Evolutionary conservation across 2,329 filamentous ascomycete genomes (phyloP), one percentile per base, ranked within the genome.

Genomic region (Verticillium dahliae): DNA sequence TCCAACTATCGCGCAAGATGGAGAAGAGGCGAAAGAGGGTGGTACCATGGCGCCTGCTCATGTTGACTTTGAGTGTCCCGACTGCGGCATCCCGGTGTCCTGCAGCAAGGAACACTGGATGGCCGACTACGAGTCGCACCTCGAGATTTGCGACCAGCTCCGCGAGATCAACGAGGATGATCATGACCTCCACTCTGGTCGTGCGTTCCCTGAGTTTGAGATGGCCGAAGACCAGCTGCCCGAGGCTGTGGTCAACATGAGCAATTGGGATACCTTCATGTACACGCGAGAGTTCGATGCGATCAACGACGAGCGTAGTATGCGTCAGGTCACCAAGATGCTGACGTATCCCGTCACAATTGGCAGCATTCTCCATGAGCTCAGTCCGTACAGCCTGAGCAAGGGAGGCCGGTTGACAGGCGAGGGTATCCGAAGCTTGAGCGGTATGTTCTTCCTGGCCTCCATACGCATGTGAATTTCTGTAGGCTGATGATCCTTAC

Each of bases 131-230:
- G 94, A 98, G 75, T 84, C 88, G 18, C 95, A 99, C 75, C 75
- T 99, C 63, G 86, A 97, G 71, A 88, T 99, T 39, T 99, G 95
- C 74, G 94, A 99, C 70, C 90, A 90, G 0, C 79, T 99, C 61
- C 83, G 90, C 66, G 90, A 98, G 76, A 94, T 97, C 76, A 99
- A 99, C 68, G 95, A 99, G 77, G 95, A 99, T 71, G 95, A 99
- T 68, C 96, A 99, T 72, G 95, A 99, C 74, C 77, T 99, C 67
- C 84, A 90, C 58, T 97, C 92, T 18, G 95, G 95, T 3, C 85
- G 95, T 34, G 90, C 92, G 74, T 99, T 99, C 75, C 89, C 90
- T 14, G 96, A 99, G 74, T 98, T 96, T 71, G 87, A 93, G 64
- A 96, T 97, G 71, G 92, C 95, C 0, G 91, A 90, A 14, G 83